Percentiles rank a stretch among this genome's conserved stretches.
Conservation (phyloP, 305 asterid genomes). For the Fraxinus paxiana region DNA sequence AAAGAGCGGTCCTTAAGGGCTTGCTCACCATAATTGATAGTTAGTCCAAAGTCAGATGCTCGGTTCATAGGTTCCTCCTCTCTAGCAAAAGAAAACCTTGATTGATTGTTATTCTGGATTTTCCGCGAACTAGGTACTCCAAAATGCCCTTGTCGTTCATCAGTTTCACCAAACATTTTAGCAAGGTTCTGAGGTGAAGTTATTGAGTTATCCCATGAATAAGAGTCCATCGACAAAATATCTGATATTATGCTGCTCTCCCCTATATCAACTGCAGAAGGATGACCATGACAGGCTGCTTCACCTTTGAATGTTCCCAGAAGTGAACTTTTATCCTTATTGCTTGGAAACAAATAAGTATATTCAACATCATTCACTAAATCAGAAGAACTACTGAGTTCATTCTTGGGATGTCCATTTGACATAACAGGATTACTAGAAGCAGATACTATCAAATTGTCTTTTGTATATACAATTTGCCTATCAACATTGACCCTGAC, state of each 20-base stretch:
- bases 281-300: conserved; percentile 23
- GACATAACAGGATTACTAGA: conserved; percentile 39
- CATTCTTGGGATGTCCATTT: conserved; percentile 38
- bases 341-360: conserved; percentile 32
- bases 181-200: conserved; percentile 67
- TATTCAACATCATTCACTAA: conserved; percentile 33
- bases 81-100: conserved; percentile 95
- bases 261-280: conserved; percentile 43
- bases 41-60: conserved; percentile 41
- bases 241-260: conserved; percentile 87
- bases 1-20: conserved; percentile 40
- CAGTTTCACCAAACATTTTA: conserved; percentile 59
- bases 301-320: conserved; percentile 47
- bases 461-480: conserved; percentile 44
- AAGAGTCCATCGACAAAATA: conserved; percentile 68
- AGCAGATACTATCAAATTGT: conserved; percentile 39
- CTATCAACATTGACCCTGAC: conserved; percentile 33
- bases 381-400: conserved; percentile 28
- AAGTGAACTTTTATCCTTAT: conserved; percentile 32
- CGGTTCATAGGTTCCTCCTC: conserved; percentile 55
- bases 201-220: conserved; percentile 71
- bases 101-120: conserved; percentile 61
- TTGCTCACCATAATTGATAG: conserved; percentile 38
- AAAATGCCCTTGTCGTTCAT: conserved; percentile 42
- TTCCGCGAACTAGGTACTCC: conserved; percentile 59